Conservation (phyloP, 345 rosid species). For the Viola odorata region DNA sequence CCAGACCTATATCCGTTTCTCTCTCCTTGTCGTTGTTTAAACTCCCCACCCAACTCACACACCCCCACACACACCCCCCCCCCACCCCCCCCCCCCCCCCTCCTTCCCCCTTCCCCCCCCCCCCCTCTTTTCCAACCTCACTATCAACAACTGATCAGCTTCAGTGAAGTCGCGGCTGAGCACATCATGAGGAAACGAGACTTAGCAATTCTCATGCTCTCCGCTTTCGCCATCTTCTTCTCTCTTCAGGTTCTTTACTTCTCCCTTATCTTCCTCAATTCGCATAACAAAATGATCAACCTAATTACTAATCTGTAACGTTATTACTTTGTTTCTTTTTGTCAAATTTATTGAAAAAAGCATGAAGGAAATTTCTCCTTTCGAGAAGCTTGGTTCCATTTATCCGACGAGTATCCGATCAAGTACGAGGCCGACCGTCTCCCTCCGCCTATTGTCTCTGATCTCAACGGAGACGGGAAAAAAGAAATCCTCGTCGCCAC, state of each 20-base stretch:
- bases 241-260: slow-evolving; percentile 69
- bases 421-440: slow-evolving; percentile 87
- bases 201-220: slow-evolving; percentile 89
- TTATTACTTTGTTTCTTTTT: background rate
- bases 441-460: slow-evolving; percentile 83
- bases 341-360: slow-evolving; percentile 22
- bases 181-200: slow-evolving; percentile 88
- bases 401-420: slow-evolving; percentile 77
- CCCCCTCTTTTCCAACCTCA: too few species aligned
- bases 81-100: too few species aligned
- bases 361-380: slow-evolving; percentile 98
- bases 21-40: too few species aligned
- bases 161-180: too few species aligned
- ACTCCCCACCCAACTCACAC: too few species aligned
- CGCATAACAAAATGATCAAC: background rate
- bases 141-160: too few species aligned
- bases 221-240: slow-evolving; percentile 96
- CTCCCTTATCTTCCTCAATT: background rate
- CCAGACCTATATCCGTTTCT: too few species aligned
- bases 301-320: background rate
- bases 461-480: slow-evolving; percentile 95
- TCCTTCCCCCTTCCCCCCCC: too few species aligned
- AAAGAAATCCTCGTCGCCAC: slow-evolving; percentile 87
- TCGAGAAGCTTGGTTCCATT: slow-evolving; percentile 86
- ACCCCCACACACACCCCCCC: too few species aligned